Conservation (phyloP, 495 filamentous ascomycete genomes). For the Hypoxylon crocopeplum region DNA sequence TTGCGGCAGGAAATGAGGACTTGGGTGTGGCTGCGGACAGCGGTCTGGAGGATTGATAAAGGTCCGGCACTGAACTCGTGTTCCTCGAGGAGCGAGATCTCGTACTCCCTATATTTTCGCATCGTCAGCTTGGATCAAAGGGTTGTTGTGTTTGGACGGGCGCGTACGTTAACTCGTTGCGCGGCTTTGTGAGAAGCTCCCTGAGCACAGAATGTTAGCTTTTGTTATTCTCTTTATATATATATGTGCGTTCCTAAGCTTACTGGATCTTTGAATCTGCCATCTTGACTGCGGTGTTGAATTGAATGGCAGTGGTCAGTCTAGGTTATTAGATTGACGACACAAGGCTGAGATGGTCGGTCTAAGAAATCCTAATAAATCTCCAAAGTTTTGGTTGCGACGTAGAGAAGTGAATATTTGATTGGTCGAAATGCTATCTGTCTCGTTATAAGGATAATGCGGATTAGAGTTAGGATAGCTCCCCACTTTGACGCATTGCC, state of each 20-base stretch:
- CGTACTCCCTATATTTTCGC: constrained; percentile 71
- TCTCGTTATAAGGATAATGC: constrained; percentile 8
- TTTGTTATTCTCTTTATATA: no score
- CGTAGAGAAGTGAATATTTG: constrained; percentile 9
- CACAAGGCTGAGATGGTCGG: constrained; percentile 30
- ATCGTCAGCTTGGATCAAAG: constrained; percentile 1
- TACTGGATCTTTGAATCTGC: constrained; percentile 82
- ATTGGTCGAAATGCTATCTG: constrained; percentile 14
- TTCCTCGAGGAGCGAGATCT: constrained; percentile 85
- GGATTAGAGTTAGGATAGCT: not conserved
- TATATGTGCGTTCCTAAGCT: constrained; percentile 16
- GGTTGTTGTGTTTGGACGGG: not conserved
- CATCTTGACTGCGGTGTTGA: constrained; percentile 58
- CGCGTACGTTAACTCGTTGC: constrained; percentile 79
- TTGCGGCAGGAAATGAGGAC: constrained; percentile 88
- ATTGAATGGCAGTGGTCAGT: constrained; percentile 5
- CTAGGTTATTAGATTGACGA: constrained; percentile 1
- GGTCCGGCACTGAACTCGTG: constrained; percentile 87
- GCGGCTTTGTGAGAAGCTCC: constrained; percentile 81
- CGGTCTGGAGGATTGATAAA: constrained; percentile 92
- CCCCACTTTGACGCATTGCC: constrained; percentile 7
- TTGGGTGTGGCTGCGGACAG: constrained; percentile 82
- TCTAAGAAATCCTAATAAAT: constrained; percentile 28
- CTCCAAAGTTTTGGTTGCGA: constrained; percentile 13
- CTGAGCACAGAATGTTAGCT: constrained; percentile 52